Conservation (phyloP, 2,329 filamentous ascomycete species). For the Rhexocercosporidium sp. region DNA sequence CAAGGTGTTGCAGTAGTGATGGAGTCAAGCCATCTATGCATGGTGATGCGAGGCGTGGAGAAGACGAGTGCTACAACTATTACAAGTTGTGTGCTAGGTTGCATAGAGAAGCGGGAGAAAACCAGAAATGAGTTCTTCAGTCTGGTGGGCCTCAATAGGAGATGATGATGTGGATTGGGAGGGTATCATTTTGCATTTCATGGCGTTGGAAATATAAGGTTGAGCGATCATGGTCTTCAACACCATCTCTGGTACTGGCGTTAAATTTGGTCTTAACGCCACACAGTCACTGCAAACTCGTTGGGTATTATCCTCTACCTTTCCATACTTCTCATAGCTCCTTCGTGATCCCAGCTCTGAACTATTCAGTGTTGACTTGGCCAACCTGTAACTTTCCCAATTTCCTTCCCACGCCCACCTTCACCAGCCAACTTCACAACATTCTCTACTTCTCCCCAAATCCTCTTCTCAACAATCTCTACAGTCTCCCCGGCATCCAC, state of each 20-base stretch:
- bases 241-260: conserved; percentile 37
- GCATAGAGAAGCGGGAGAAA: conserved; percentile 90
- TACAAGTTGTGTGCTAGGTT: conserved; percentile 96
- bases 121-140: conserved; percentile 95
- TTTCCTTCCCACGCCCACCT: conserved; percentile 52
- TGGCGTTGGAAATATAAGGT: conserved; percentile 31
- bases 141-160: conserved; percentile 69
- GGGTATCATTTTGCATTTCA: conserved; percentile 24
- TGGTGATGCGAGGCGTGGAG: conserved; percentile 98
- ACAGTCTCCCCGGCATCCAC: conserved; percentile 59
- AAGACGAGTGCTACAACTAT: conserved; percentile 88
- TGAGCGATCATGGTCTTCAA: conserved; percentile 41
- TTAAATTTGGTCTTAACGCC: conserved; percentile 44
- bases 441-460: conserved; percentile 41
- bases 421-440: conserved; percentile 53
- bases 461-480: conserved; percentile 60
- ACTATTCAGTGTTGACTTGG: conserved; percentile 4
- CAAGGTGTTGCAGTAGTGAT: conserved; percentile 97
- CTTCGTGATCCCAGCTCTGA: background rate
- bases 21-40: conserved; percentile 95
- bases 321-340: background rate
- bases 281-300: conserved; percentile 23
- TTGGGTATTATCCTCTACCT: conserved; percentile 12
- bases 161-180: conserved; percentile 39
- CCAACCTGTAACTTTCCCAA: conserved; percentile 39